Conservation (phyloP, 768 basidiomycete genomes). For the Cystobasidium ongulense region DNA sequence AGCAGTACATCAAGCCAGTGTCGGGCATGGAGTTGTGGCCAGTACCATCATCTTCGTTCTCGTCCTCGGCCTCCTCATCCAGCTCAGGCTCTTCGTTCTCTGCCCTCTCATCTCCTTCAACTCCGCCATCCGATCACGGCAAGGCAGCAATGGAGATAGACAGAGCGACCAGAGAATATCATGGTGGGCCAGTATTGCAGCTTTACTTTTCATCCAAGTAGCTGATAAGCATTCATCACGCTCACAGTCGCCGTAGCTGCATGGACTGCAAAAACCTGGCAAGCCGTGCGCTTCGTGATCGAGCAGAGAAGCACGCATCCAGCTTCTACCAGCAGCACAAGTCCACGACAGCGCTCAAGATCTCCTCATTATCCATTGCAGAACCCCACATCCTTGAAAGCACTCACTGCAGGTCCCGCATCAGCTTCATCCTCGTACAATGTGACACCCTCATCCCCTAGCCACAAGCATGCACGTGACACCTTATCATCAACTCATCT, state of each 20-base stretch:
- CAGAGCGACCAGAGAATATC: background rate
- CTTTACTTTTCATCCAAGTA: background rate
- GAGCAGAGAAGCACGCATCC: slow-evolving; percentile 1
- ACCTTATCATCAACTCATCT: background rate
- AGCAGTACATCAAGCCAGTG: background rate
- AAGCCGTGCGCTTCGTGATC: background rate
- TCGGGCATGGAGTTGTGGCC: background rate
- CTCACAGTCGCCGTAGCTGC: background rate
- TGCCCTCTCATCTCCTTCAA: background rate
- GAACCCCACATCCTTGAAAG: background rate
- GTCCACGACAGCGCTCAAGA: background rate
- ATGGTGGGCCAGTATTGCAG: background rate
- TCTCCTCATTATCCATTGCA: background rate
- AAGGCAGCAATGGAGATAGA: background rate
- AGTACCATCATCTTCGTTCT: background rate
- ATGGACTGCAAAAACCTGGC: background rate
- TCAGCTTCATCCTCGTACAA: background rate
- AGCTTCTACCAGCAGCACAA: background rate
- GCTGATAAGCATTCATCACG: background rate
- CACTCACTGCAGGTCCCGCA: background rate
- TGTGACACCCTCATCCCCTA: background rate
- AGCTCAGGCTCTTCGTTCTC: background rate
- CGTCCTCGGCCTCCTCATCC: background rate
- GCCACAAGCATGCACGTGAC: background rate
- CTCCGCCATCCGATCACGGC: background rate